phyloP scores from a whole-genome alignment of 2,329 filamentous ascomycete genomes.

The Tolypocladium tundrense region DNA sequence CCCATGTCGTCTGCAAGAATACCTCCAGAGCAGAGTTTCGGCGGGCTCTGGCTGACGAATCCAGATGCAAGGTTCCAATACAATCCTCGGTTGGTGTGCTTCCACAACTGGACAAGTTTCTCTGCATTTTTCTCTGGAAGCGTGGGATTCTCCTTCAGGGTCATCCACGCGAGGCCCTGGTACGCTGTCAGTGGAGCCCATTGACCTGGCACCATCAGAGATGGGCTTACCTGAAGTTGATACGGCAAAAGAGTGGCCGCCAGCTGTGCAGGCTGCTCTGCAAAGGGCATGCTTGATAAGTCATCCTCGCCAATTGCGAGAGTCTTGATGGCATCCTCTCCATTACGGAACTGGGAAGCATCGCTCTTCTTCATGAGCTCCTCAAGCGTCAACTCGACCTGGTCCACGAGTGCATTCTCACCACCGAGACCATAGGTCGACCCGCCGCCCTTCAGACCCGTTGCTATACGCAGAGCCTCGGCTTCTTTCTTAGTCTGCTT shows the following conservation, averaged over 20 bases:
- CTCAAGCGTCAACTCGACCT: conserved; percentile 41
- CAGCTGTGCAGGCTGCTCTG: conserved; percentile 55
- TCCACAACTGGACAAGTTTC: conserved; percentile 69
- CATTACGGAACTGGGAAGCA: conserved; percentile 55
- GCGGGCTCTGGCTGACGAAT: conserved; percentile 47
- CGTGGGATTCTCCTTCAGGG: conserved; percentile 60
- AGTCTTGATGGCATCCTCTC: conserved; percentile 55
- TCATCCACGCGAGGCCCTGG: conserved; percentile 74
- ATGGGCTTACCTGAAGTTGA: conserved; percentile 48
- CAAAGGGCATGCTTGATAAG: conserved; percentile 62
- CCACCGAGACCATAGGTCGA: conserved; percentile 26
- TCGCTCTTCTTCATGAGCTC: conserved; percentile 58
- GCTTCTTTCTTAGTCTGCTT: conserved; percentile 44
- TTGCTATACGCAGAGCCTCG: conserved; percentile 37
- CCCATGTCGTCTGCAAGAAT: conserved; percentile 89
- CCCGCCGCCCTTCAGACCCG: conserved; percentile 27
- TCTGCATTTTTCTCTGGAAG: conserved; percentile 48
- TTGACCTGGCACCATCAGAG: not conserved
- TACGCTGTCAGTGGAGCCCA: conserved; percentile 10
- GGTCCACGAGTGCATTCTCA: conserved; percentile 10
- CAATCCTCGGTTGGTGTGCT: conserved; percentile 36
- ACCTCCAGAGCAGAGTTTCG: conserved; percentile 64
- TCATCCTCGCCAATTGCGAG: conserved; percentile 62
- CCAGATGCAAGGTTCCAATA: conserved; percentile 52
- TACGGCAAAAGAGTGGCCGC: conserved; percentile 65